Conservation (phyloP, 148 eudicot species). For the Rhododendron ovatum region DNA sequence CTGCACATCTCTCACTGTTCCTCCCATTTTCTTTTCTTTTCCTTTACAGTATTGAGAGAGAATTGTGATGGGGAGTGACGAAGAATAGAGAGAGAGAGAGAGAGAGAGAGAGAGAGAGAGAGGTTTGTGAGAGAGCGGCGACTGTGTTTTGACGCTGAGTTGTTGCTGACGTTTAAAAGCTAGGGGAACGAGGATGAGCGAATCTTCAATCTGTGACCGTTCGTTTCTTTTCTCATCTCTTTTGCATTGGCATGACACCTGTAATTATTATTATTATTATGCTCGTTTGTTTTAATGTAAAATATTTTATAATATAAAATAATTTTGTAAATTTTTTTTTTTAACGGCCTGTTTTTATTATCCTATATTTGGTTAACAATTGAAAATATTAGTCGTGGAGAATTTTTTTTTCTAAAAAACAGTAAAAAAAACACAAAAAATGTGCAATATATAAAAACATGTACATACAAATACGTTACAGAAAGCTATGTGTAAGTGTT, state of each 20-base stretch:
- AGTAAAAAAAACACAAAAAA: too few relatives aligned
- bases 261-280: too few relatives aligned
- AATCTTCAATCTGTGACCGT: not conserved
- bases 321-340: too few relatives aligned
- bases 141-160: slow-evolving; percentile 2
- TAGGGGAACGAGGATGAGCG: not conserved
- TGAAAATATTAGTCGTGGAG: too few relatives aligned
- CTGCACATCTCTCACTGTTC: slow-evolving; percentile 60
- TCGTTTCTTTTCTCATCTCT: not conserved
- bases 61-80: not conserved
- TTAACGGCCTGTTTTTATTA: too few relatives aligned
- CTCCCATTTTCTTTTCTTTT: slow-evolving; percentile 24
- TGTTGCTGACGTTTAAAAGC: not conserved
- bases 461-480: too few relatives aligned
- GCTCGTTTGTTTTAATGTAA: too few relatives aligned
- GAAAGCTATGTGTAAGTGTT: too few relatives aligned
- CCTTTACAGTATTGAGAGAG: not conserved
- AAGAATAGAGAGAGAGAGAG: not conserved
- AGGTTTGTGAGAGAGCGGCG: not conserved
- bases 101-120: not conserved
- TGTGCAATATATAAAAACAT: too few relatives aligned
- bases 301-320: too few relatives aligned
- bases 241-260: not conserved
- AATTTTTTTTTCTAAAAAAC: too few relatives aligned
- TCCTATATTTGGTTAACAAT: too few relatives aligned